Evolutionary conservation across 495 filamentous ascomycete genomes (phyloP), one percentile per base, ranked within the genome.

Genomic region (Neurospora sp.): DNA sequence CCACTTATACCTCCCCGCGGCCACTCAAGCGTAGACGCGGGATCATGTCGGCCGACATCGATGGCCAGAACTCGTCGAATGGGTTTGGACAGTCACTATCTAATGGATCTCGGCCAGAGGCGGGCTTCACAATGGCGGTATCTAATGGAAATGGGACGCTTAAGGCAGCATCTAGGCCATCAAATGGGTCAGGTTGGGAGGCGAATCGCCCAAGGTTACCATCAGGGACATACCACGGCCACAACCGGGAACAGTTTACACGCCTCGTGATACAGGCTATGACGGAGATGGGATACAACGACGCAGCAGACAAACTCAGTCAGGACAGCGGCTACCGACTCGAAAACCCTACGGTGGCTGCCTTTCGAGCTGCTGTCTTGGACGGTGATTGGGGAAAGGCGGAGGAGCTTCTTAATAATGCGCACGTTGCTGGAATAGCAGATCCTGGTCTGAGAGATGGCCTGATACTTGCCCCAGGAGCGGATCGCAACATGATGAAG

Each of bases 221-320:
- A 31, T 72, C 76, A 9, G 73, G 76, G 12, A 78, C 74, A 0
- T 88, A 87, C 74, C 91, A 88, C 75, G 94, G 93, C 27, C 95
- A 99, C 79, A 90, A 94, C 79, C 90, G 94, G 78, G 95, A 96
- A 83, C 94, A 99, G 82, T 91, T 98, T 12, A 96, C 96, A 8
- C 87, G 96, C 70, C 92, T 99, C 70, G 81, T 98, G 74, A 96
- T 98, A 76, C 96, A 99, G 81, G 92, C 93, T 41, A 82, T 99
- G 69, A 85, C 87, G 31, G 96, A 98, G 80, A 82, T 98, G 80
- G 96, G 95, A 3, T 98, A 98, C 80, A 84, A 89, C 71, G 84
- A 82, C 7, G 91, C 95, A 35, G 96, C 96, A 40, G 85, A 87
- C 22, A 87, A 83, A 73, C 84, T 99, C 72, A 89, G 87, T 77